phyloP scores from a whole-genome alignment of 2,329 filamentous ascomycete genomes.

The Scorias spongiosa region DNA sequence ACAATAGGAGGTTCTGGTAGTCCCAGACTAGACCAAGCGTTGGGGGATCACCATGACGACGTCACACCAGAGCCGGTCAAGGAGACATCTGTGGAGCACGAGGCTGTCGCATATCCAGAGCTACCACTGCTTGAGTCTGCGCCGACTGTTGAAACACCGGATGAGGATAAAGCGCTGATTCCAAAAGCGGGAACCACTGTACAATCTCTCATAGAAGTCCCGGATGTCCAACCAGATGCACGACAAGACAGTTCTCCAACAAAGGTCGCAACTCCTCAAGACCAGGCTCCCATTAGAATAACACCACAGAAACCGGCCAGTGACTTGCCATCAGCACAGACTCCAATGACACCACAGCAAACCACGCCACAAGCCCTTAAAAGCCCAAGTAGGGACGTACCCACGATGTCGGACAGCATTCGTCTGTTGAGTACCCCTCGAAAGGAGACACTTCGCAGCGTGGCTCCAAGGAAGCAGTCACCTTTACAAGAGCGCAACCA shows the following conservation, averaged over 20 bases:
- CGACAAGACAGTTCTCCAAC: slow-evolving; percentile 12
- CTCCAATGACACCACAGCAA: neutral
- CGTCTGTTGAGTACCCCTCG: slow-evolving; percentile 33
- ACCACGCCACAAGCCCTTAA: neutral
- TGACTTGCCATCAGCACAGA: neutral
- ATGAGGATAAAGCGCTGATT: too few species aligned
- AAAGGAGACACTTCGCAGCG: slow-evolving; percentile 25
- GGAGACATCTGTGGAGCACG: too few species aligned
- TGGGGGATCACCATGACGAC: neutral
- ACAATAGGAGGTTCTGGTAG: too few species aligned
- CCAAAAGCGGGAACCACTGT: too few species aligned
- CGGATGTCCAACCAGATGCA: too few species aligned
- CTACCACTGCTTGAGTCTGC: too few species aligned
- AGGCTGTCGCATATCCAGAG: too few species aligned
- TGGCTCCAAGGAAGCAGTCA: slow-evolving; percentile 25
- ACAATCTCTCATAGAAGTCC: too few species aligned
- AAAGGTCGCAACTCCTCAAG: slow-evolving; percentile 40
- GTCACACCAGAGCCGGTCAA: neutral
- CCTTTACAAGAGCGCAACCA: slow-evolving; percentile 26
- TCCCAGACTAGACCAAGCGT: too few species aligned
- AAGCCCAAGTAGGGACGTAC: neutral
- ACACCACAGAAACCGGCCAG: slow-evolving; percentile 1
- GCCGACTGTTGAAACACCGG: too few species aligned
- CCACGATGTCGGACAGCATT: slow-evolving; percentile 28
- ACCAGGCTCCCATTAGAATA: slow-evolving; percentile 20